These are phyloP conservation scores for Udeniomyces megalosporus DNA, from an alignment of 768 basidiomycete genomes.

Conservation along the genomic window DNA sequence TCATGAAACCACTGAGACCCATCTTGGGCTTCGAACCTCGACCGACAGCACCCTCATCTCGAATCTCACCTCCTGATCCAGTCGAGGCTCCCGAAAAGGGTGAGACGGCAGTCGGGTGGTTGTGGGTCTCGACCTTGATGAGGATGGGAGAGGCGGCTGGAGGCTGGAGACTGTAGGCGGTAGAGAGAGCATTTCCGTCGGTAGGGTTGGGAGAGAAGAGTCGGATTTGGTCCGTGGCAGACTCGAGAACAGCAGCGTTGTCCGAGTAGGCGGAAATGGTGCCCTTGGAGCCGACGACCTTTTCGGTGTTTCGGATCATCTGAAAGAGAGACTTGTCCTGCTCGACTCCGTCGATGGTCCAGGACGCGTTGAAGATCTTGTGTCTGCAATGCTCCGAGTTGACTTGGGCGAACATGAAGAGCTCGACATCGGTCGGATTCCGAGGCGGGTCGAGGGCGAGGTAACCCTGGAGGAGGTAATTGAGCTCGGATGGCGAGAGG, in stretches of 20 bases:
- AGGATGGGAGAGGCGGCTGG: conserved; percentile 59
- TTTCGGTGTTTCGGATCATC: conserved; percentile 96
- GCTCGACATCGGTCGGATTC: conserved; percentile 88
- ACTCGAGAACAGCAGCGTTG: conserved; percentile 87
- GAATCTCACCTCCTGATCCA: conserved; percentile 93
- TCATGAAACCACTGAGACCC: conserved; percentile 79
- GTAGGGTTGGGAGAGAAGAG: conserved; percentile 40
- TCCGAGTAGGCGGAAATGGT: conserved; percentile 96
- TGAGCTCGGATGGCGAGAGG: conserved; percentile 71
- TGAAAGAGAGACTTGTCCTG: conserved; percentile 67
- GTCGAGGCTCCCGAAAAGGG: conserved; percentile 98
- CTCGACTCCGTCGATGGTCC: conserved; percentile 62
- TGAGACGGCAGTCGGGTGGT: conserved; percentile 95
- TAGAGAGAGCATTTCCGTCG: conserved; percentile 21
- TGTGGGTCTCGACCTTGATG: conserved; percentile 97
- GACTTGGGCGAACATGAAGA: conserved; percentile 99
- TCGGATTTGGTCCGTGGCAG: conserved; percentile 47
- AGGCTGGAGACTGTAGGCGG: conserved; percentile 20
- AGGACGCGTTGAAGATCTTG: conserved; percentile 97
- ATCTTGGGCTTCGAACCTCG: conserved; percentile 92
- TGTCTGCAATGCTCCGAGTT: conserved; percentile 99
- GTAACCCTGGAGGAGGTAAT: conserved; percentile 81
- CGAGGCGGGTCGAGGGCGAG: conserved; percentile 39
- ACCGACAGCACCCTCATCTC: conserved; percentile 93
- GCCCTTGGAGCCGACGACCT: conserved; percentile 43